Evolutionary conservation across 495 filamentous ascomycete species (phyloP), one percentile per base, ranked within the genome.

Genomic region (Cladorrhinum samala): DNA sequence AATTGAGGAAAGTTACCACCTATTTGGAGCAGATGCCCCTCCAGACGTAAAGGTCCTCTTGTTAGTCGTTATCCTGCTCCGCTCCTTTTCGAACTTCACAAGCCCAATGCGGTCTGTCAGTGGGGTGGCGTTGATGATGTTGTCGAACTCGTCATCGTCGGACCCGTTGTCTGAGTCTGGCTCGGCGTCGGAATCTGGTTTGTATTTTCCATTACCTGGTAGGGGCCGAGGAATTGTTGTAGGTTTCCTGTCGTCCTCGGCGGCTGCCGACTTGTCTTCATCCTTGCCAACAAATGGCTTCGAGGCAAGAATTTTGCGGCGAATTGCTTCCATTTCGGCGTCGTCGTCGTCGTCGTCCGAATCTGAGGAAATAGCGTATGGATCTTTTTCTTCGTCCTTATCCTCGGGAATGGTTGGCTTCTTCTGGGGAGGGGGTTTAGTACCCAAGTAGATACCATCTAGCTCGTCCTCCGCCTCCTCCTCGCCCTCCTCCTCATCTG

Each of bases 281-380:
- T 74, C 55, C 11, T 82, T 82, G 57, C 88, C 88, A 38, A 86
- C 74, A 58, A 96, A 98, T 0, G 88, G 77, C 58, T 91, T 95
- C 3, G 92, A 96, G 2, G 80, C 83, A 2, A 97, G 76, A 18
- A 96, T 88, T 59, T 86, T 85, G 38, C 83, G 82, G 37, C 93
- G 77, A 23, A 98, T 83, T 58, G 93, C 90, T 38, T 89, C 91
- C 88, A 96, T 96, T 63, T 94, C 87, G 51, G 84, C 88, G 50
- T 86, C 86, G 43, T 89, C 88, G 60, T 94, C 88, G 50, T 86
- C 86, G 43, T 89, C 88, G 60, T 94, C 56, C 37, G 38, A 41
- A 17, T 86, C 85, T 4, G 86, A 85, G 33, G 87, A 87, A 37
- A 92, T 80, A 19, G 81, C 85, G 52, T 83, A 88, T 1, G 82